Conservation (phyloP, 345 rosid genomes). For the Mallotus nudiflorus region DNA sequence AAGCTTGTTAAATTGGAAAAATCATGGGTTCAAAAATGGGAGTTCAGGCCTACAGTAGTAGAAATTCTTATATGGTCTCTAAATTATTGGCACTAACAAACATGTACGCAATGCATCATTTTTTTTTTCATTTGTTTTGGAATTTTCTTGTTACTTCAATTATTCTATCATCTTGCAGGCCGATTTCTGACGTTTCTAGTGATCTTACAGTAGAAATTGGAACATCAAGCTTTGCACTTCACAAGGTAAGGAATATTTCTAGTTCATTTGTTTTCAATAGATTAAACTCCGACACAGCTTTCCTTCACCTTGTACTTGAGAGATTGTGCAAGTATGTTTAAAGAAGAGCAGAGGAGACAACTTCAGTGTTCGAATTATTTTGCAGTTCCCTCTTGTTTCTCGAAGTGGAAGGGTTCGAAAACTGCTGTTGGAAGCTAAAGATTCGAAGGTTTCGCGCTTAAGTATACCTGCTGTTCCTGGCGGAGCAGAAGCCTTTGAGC, state of each 20-base stretch:
- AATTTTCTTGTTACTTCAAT: slow-evolving; percentile 15
- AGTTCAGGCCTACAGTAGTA: slow-evolving; percentile 36
- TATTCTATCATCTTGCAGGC: slow-evolving; percentile 61
- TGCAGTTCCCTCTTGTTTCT: slow-evolving; percentile 92
- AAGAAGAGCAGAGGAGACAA: neutral
- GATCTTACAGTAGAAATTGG: slow-evolving; percentile 88
- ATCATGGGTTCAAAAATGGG: slow-evolving; percentile 29
- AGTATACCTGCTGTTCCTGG: slow-evolving; percentile 70
- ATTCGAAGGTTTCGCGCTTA: slow-evolving; percentile 57
- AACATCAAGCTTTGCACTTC: slow-evolving; percentile 81
- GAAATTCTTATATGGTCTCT: slow-evolving; percentile 40
- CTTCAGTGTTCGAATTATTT: slow-evolving; percentile 8
- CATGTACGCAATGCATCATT: slow-evolving; percentile 39
- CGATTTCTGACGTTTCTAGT: slow-evolving; percentile 92
- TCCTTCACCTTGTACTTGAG: neutral
- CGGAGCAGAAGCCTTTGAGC: slow-evolving; percentile 86
- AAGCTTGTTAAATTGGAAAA: slow-evolving; percentile 3
- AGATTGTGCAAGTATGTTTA: neutral
- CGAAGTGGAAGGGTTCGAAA: slow-evolving; percentile 86
- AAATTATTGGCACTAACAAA: slow-evolving; percentile 39
- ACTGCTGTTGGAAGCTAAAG: slow-evolving; percentile 66
- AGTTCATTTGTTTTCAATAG: no score
- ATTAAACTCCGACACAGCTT: no score
- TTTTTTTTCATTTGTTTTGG: slow-evolving; percentile 13
- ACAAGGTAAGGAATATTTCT: slow-evolving; percentile 55